phyloP scores from a whole-genome alignment of 495 filamentous ascomycete species.

The Xylaria flabelliformis region DNA sequence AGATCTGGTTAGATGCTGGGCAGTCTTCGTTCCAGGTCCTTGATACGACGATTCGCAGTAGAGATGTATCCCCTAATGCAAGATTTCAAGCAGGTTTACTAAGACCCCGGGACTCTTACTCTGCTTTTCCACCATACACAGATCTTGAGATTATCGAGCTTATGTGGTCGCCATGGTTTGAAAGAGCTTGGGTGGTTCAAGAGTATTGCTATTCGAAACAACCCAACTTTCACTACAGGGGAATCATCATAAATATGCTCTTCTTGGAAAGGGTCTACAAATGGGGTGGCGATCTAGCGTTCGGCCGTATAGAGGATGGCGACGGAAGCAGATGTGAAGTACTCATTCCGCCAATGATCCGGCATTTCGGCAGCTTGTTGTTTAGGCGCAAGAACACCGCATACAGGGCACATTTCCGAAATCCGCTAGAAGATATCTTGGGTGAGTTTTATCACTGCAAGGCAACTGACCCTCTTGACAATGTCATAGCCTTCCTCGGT shows the following conservation, averaged over 20 bases:
- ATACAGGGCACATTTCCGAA: background rate
- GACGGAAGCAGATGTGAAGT: background rate
- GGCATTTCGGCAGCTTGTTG: background rate
- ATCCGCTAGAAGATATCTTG: background rate
- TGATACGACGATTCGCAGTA: background rate
- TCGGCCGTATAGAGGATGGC: background rate
- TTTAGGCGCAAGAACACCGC: background rate
- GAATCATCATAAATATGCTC: background rate
- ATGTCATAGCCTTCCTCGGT: background rate
- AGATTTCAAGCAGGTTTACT: background rate
- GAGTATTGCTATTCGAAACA: background rate
- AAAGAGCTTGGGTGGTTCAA: constrained; percentile 1
- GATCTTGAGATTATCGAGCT: background rate
- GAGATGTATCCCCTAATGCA: background rate
- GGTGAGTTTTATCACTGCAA: background rate
- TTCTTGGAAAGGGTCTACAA: background rate
- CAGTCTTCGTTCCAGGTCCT: background rate
- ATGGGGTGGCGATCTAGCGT: constrained; percentile 1
- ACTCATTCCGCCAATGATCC: background rate
- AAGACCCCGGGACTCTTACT: background rate
- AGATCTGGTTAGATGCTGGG: background rate
- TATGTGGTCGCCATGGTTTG: constrained; percentile 9
- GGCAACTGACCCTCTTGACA: constrained; percentile 1
- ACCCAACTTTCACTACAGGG: constrained; percentile 1
- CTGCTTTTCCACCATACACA: background rate